A percentile compares a stretch with the other conserved stretches of the same genome.
Conservation (phyloP, 1,284 basidiomycete species). For the Cryptococcus sp. region DNA sequence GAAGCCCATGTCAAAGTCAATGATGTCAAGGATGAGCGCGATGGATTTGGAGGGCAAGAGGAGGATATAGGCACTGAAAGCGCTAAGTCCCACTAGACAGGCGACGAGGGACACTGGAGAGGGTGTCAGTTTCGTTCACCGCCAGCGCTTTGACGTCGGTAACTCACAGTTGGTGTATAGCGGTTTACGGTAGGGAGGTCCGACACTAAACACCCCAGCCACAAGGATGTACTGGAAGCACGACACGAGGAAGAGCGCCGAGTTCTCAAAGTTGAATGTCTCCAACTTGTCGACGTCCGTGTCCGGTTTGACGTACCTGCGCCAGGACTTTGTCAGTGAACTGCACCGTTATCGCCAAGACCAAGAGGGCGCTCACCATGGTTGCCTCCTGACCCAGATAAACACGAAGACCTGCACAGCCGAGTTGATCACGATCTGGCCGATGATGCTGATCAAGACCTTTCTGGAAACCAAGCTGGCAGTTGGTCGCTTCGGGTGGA, state of each 20-base stretch:
- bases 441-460: slow-evolving; percentile 88
- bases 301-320: slow-evolving; percentile 58
- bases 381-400: slow-evolving; percentile 78
- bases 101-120: slow-evolving; percentile 69
- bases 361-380: slow-evolving; percentile 60
- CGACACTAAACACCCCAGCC: slow-evolving; percentile 94
- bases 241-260: slow-evolving; percentile 85
- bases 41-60: slow-evolving; percentile 65
- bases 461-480: slow-evolving; percentile 95
- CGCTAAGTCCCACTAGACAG: slow-evolving; percentile 63
- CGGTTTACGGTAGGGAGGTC: slow-evolving; percentile 89
- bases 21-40: slow-evolving; percentile 69
- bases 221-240: slow-evolving; percentile 99
- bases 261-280: slow-evolving; percentile 91
- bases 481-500: slow-evolving; percentile 88
- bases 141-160: neutral
- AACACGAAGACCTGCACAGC: slow-evolving; percentile 82
- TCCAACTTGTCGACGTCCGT: slow-evolving; percentile 72
- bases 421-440: slow-evolving; percentile 86
- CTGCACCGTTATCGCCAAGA: neutral
- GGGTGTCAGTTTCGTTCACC: neutral
- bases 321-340: neutral
- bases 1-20: slow-evolving; percentile 68
- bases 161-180: slow-evolving; percentile 89
- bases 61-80: slow-evolving; percentile 72